A percentile compares a stretch with the other conserved stretches of the same genome.
Evolutionary conservation across 495 filamentous ascomycete genomes (phyloP).

Genomic region (Tuber microsphaerosporum): DNA sequence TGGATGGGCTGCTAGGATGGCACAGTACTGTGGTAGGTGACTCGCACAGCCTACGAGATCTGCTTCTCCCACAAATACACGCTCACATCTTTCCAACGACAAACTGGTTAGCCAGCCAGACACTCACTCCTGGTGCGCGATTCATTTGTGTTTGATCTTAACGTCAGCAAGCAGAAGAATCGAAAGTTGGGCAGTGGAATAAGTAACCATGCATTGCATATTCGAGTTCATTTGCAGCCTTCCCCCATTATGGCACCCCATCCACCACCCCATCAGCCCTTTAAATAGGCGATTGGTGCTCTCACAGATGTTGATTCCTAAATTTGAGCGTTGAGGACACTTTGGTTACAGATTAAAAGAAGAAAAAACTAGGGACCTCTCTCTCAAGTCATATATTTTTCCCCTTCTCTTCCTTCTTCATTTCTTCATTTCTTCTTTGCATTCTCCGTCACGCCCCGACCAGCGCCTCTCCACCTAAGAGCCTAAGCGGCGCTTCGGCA

Average conservation of each 20-base stretch:
- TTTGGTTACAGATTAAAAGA: background rate
- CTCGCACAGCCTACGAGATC: background rate
- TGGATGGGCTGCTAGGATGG: background rate
- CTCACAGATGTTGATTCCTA: background rate
- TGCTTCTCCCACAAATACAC: background rate
- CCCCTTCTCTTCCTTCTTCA: background rate
- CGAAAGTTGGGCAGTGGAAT: background rate
- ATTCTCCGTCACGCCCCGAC: background rate
- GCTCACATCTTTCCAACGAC: background rate
- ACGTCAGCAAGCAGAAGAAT: background rate
- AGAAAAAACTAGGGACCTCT: background rate
- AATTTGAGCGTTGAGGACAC: no score
- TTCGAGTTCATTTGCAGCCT: background rate
- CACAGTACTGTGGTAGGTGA: background rate
- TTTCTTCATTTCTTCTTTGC: background rate
- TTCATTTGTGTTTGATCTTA: background rate
- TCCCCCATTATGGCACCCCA: background rate
- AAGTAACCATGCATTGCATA: background rate
- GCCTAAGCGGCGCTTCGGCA: background rate
- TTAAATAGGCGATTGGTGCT: background rate
- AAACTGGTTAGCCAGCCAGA: background rate
- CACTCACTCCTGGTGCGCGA: background rate
- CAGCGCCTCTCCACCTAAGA: background rate
- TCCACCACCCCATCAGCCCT: background rate
- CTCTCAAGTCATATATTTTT: background rate